Percentiles rank a stretch among this genome's conserved stretches.
Evolutionary conservation across 2,329 filamentous ascomycete species (phyloP).

Genomic region (Arthrobotrys megalospora): DNA sequence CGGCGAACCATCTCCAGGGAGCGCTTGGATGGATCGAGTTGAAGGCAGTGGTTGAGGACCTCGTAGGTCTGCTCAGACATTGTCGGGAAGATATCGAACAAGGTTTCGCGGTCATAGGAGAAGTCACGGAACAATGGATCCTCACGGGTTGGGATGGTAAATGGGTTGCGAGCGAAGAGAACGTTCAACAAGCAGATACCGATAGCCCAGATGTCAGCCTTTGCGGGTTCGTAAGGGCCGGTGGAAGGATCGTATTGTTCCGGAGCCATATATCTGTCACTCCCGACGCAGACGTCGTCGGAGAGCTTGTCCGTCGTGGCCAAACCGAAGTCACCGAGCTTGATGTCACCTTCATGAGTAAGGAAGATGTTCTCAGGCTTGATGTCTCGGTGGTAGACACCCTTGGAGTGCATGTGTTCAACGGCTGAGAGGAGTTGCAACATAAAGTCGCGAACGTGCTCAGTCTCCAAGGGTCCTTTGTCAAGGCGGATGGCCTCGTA

Average conservation of each 20-base stretch:
- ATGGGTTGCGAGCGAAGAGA: constrained; percentile 95
- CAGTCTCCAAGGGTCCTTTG: constrained; percentile 90
- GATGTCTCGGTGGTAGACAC: constrained; percentile 91
- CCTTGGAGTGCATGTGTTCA: constrained; percentile 78
- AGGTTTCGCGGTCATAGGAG: constrained; percentile 89
- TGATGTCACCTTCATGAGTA: constrained; percentile 87
- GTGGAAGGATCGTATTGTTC: constrained; percentile 91
- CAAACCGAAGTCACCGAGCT: constrained; percentile 95
- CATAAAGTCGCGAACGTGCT: constrained; percentile 98
- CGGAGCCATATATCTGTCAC: constrained; percentile 98
- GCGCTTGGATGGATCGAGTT: constrained; percentile 89
- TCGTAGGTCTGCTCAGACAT: constrained; percentile 99
- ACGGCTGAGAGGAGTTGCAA: constrained; percentile 72
- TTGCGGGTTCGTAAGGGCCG: constrained; percentile 90
- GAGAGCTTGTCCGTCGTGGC: constrained; percentile 92
- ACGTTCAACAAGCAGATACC: constrained; percentile 97
- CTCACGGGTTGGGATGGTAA: constrained; percentile 88
- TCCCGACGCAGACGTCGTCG: constrained; percentile 92
- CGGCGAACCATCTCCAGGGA: constrained; percentile 84
- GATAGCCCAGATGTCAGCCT: constrained; percentile 97
- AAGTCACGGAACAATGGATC: constrained; percentile 96
- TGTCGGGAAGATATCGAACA: constrained; percentile 97
- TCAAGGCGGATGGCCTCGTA: constrained; percentile 96
- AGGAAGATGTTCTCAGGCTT: constrained; percentile 93
- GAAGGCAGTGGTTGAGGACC: constrained; percentile 90